phyloP scores from a whole-genome alignment of 2,329 filamentous ascomycete species.

The Didymella exigua region DNA sequence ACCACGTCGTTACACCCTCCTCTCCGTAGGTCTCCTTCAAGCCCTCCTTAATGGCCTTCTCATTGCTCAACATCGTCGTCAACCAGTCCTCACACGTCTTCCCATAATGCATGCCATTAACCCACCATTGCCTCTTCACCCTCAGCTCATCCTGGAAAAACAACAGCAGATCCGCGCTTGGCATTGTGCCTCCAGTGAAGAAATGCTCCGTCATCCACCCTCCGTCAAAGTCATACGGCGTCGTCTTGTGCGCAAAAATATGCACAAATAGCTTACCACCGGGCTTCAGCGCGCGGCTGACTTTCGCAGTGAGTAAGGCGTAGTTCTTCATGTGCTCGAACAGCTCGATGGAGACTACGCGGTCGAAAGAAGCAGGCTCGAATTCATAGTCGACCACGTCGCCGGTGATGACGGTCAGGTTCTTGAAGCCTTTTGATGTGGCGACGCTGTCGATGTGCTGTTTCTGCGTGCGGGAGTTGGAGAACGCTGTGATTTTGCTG shows the following conservation, averaged over 20 bases:
- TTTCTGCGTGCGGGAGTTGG: conserved; percentile 72
- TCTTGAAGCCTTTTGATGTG: conserved; percentile 60
- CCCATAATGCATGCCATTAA: conserved; percentile 70
- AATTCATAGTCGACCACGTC: conserved; percentile 72
- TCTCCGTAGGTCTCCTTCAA: conserved; percentile 69
- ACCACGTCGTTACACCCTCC: conserved; percentile 66
- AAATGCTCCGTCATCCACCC: conserved; percentile 78
- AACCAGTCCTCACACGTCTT: conserved; percentile 75
- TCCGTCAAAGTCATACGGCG: conserved; percentile 72
- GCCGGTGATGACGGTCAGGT: conserved; percentile 69
- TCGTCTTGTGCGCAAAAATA: conserved; percentile 68
- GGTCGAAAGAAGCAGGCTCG: conserved; percentile 62
- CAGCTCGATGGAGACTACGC: conserved; percentile 71
- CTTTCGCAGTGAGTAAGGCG: conserved; percentile 68
- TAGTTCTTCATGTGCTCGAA: conserved; percentile 83
- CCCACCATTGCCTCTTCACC: conserved; percentile 71
- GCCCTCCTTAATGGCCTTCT: conserved; percentile 67
- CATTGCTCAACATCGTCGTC: conserved; percentile 63
- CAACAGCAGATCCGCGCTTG: conserved; percentile 67
- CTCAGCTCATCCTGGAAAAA: conserved; percentile 69
- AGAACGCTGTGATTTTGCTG: conserved; percentile 68
- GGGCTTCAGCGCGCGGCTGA: conserved; percentile 63
- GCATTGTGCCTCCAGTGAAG: conserved; percentile 77
- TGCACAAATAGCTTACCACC: conserved; percentile 72
- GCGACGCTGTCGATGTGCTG: conserved; percentile 68